Percentiles rank a stretch among this genome's conserved stretches.
Evolutionary conservation across 2,329 filamentous ascomycete species (phyloP).

Genomic region (Sarocladium brachiariae): DNA sequence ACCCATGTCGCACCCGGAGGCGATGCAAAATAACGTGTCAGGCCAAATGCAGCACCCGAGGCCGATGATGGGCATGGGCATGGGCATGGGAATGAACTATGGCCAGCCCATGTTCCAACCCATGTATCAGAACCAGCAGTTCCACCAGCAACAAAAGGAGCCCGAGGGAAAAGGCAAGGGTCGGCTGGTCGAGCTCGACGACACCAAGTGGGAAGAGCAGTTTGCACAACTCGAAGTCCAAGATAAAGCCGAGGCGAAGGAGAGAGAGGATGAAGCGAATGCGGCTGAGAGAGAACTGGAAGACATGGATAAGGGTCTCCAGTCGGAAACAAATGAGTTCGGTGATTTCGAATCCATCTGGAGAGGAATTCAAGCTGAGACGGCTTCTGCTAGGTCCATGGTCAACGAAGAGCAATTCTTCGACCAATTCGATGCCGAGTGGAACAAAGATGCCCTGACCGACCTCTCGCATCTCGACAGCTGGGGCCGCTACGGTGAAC

Average conservation of each 20-base stretch:
- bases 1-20: constrained; percentile 42
- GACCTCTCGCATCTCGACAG: constrained; percentile 59
- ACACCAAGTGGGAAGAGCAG: constrained; percentile 92
- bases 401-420: constrained; percentile 57
- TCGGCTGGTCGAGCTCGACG: constrained; percentile 89
- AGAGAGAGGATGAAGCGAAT: constrained; percentile 52
- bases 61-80: constrained; percentile 47
- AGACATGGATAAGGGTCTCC: constrained; percentile 65
- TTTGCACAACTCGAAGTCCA: constrained; percentile 81
- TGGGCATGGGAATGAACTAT: constrained; percentile 49
- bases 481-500: constrained; percentile 63
- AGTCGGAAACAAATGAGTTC: constrained; percentile 68
- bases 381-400: constrained; percentile 62
- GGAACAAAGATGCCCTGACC: constrained; percentile 56
- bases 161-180: constrained; percentile 70
- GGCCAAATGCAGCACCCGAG: constrained; percentile 46
- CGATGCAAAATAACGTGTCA: constrained; percentile 50
- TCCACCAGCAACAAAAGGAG: constrained; percentile 41
- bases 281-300: constrained; percentile 83
- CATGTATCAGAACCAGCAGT: constrained; percentile 28
- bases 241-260: constrained; percentile 46
- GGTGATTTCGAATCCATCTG: constrained; percentile 88
- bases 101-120: constrained; percentile 42
- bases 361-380: constrained; percentile 74
- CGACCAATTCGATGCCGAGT: constrained; percentile 67